phyloP scores from a whole-genome alignment of 1,284 basidiomycete species.

The Kalmanozyma brasiliensis region DNA sequence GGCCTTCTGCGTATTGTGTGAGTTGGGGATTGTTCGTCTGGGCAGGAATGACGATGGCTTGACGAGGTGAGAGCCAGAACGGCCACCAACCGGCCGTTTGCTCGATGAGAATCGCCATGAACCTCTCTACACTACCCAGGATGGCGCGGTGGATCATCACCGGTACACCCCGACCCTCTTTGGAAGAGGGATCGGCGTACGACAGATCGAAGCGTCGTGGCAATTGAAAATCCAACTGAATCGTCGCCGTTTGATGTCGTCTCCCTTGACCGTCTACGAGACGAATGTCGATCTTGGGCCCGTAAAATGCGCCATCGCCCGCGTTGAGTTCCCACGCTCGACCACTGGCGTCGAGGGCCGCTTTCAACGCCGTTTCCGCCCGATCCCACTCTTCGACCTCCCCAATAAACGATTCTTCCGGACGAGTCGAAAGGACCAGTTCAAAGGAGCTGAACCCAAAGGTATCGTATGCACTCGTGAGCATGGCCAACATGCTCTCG shows the following conservation, averaged over 20 bases:
- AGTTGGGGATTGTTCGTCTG: slow-evolving; percentile 24
- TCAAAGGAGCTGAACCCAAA: slow-evolving; percentile 65
- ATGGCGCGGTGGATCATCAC: slow-evolving; percentile 68
- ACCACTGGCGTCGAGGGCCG: slow-evolving; percentile 53
- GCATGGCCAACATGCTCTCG: slow-evolving; percentile 63
- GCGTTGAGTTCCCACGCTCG: slow-evolving; percentile 57
- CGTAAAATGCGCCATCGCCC: slow-evolving; percentile 67
- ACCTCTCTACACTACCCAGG: slow-evolving; percentile 65
- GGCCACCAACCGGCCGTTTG: slow-evolving; percentile 64
- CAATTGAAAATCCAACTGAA: slow-evolving; percentile 67
- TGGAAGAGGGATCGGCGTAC: slow-evolving; percentile 44
- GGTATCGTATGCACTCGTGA: slow-evolving; percentile 59
- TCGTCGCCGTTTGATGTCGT: slow-evolving; percentile 65
- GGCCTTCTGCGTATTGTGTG: slow-evolving; percentile 31
- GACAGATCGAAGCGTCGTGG: slow-evolving; percentile 60
- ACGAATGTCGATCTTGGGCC: slow-evolving; percentile 67
- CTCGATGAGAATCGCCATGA: slow-evolving; percentile 66
- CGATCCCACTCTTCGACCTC: slow-evolving; percentile 55
- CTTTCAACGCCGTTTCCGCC: slow-evolving; percentile 54
- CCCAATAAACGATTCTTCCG: slow-evolving; percentile 54
- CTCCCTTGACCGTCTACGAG: slow-evolving; percentile 62
- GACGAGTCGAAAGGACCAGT: slow-evolving; percentile 65
- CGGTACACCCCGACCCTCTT: slow-evolving; percentile 21
- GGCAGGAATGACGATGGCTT: slow-evolving; percentile 60
- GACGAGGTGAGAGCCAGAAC: slow-evolving; percentile 63